Evolutionary conservation across 805 yeast genomes (phyloP).

Genomic region (Blastobotrys mokoenaii): DNA sequence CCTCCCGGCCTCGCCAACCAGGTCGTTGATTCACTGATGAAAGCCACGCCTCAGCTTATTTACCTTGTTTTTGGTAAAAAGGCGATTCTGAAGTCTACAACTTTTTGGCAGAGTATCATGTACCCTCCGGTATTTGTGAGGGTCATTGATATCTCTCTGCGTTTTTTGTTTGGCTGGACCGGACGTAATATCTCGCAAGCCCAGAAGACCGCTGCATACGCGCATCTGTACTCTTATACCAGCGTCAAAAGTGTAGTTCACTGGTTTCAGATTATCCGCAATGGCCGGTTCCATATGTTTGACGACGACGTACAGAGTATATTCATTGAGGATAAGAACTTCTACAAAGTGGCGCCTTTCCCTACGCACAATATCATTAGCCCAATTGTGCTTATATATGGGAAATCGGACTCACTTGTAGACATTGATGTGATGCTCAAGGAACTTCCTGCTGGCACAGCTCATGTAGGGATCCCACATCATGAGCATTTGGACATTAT

Average conservation of each 20-base stretch:
- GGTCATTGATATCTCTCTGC: conserved; percentile 63
- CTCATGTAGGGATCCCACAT: conserved; percentile 46
- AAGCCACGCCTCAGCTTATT: conserved; percentile 67
- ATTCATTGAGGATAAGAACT: conserved; percentile 20
- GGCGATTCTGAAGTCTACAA: conserved; percentile 67
- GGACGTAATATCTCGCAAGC: conserved; percentile 57
- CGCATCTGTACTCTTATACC: conserved; percentile 85
- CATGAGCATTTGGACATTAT: conserved; percentile 87
- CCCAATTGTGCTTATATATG: conserved; percentile 75
- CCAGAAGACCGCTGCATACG: conserved; percentile 74
- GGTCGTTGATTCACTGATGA: conserved; percentile 64
- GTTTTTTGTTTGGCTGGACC: conserved; percentile 70
- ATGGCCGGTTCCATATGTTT: conserved; percentile 79
- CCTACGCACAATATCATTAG: conserved; percentile 61
- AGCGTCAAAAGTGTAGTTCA: conserved; percentile 91
- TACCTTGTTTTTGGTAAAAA: conserved; percentile 65
- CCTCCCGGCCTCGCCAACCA: conserved; percentile 78
- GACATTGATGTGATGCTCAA: conserved; percentile 67
- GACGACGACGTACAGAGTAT: conserved; percentile 42
- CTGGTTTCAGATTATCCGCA: conserved; percentile 85
- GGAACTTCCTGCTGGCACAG: conserved; percentile 48
- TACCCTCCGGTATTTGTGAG: conserved; percentile 68
- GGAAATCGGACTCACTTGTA: conserved; percentile 74
- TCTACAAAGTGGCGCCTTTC: conserved; percentile 45
- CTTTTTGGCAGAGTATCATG: conserved; percentile 68